A percentile compares a stretch with the other conserved stretches of the same genome.
Conservation (phyloP, 495 filamentous ascomycete genomes). For the Daldinia bambusicola region DNA sequence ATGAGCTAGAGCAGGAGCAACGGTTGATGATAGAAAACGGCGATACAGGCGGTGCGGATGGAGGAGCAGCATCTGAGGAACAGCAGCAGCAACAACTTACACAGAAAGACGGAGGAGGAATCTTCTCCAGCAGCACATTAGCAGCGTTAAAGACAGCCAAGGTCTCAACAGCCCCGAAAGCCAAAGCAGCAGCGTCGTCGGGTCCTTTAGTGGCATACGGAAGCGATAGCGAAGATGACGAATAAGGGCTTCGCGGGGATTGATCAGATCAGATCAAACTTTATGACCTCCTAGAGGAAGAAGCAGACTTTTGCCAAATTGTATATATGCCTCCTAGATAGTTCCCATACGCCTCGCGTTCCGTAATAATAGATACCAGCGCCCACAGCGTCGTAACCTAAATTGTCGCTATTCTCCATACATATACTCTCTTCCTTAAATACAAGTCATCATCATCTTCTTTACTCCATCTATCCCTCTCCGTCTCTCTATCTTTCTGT, state of each 20-base stretch:
- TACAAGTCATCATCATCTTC: too few species aligned
- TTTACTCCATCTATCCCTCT: not conserved
- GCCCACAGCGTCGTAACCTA: not conserved
- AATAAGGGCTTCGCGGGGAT: slow-evolving; percentile 22
- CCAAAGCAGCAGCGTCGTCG: slow-evolving; percentile 53
- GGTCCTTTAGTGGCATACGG: slow-evolving; percentile 89
- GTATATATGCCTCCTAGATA: slow-evolving; percentile 23
- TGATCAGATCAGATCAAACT: not conserved
- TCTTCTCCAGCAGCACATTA: slow-evolving; percentile 83
- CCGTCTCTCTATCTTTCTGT: too few species aligned
- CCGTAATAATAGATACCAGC: slow-evolving; percentile 30
- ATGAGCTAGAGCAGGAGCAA: slow-evolving; percentile 60
- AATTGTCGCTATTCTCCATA: not conserved
- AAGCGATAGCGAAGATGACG: slow-evolving; percentile 80
- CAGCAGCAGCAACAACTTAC: slow-evolving; percentile 49
- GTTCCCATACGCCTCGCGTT: not conserved
- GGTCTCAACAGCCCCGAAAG: slow-evolving; percentile 61
- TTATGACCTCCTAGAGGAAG: not conserved
- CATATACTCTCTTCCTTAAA: too few species aligned
- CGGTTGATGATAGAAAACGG: slow-evolving; percentile 62
- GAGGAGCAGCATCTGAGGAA: slow-evolving; percentile 57
- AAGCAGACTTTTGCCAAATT: slow-evolving; percentile 10
- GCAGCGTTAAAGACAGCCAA: slow-evolving; percentile 71
- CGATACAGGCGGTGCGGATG: slow-evolving; percentile 21
- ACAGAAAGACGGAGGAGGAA: slow-evolving; percentile 67